A percentile compares a stretch with the other conserved stretches of the same genome.
phyloP scores from a whole-genome alignment of 2,329 filamentous ascomycete genomes.

The Trichoderma lentiforme region DNA sequence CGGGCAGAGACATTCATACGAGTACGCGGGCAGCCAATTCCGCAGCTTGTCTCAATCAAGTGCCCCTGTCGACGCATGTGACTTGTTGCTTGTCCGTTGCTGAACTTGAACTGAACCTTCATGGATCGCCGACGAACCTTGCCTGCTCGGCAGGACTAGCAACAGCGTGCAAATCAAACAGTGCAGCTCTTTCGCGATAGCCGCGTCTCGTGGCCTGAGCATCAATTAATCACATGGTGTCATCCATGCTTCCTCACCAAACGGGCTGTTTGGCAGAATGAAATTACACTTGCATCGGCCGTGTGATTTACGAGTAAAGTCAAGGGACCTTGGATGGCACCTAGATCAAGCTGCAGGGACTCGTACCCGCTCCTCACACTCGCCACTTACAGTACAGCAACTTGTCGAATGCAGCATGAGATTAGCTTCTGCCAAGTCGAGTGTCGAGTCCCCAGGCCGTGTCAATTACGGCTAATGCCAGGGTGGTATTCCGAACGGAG shows the following conservation, averaged over 20 bases:
- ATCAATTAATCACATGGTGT: background rate
- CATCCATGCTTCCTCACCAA: background rate
- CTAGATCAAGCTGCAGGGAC: background rate
- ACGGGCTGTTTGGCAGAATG: background rate
- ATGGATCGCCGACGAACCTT: background rate
- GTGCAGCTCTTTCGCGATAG: background rate
- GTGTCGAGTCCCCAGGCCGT: background rate
- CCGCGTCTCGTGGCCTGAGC: background rate
- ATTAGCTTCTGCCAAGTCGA: background rate
- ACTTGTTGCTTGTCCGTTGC: background rate
- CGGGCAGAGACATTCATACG: background rate
- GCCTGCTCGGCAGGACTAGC: background rate
- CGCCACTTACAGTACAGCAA: background rate
- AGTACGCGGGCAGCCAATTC: background rate
- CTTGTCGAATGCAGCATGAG: background rate
- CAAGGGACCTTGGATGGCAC: background rate
- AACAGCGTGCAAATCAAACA: background rate
- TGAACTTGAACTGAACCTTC: background rate
- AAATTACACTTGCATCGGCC: background rate
- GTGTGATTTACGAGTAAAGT: background rate
- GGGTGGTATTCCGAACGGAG: conserved; percentile 8
- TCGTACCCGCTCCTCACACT: background rate
- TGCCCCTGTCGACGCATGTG: conserved; percentile 8
- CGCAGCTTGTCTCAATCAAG: conserved; percentile 8
- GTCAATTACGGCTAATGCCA: conserved; percentile 13